Percentiles rank a stretch among this genome's conserved stretches.
Conservation (phyloP, 2,329 filamentous ascomycete species). For the Xylariaceae sp. region DNA sequence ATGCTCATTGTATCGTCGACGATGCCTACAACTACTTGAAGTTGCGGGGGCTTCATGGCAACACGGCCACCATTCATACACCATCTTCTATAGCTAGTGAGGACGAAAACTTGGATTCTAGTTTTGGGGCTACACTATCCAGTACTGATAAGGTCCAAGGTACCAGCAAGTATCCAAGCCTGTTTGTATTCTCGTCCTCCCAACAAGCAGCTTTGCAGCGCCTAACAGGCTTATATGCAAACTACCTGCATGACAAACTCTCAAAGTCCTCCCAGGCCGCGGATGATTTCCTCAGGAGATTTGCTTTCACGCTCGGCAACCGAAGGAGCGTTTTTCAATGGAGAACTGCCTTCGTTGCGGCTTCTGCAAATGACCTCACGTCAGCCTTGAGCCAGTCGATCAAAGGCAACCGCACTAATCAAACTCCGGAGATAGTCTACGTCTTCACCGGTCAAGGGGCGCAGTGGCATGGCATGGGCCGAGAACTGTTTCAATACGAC, state of each 20-base stretch:
- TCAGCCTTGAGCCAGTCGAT: not conserved
- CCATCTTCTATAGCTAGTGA: not conserved
- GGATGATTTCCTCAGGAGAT: not conserved
- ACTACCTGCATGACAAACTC: not conserved
- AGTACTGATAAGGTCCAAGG: not conserved
- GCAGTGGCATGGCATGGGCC: slow-evolving; percentile 4
- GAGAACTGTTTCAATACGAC: not conserved
- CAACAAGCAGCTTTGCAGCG: not conserved
- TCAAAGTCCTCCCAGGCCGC: not conserved
- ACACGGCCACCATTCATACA: not conserved
- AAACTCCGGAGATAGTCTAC: not conserved
- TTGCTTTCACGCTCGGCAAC: not conserved
- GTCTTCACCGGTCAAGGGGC: slow-evolving; percentile 8
- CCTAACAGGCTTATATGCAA: not conserved
- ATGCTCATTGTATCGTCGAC: slow-evolving; percentile 37
- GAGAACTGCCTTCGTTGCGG: not conserved
- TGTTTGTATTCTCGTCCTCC: not conserved
- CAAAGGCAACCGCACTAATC: not conserved
- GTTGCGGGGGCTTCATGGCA: not conserved
- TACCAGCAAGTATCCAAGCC: not conserved
- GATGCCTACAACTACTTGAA: slow-evolving; percentile 26
- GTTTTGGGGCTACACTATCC: not conserved
- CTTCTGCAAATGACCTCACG: not conserved
- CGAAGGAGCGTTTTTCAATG: slow-evolving; percentile 1
- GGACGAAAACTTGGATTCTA: not conserved